Percentiles rank a stretch among this genome's conserved stretches.
phyloP scores from a whole-genome alignment of 352 stramenopile genomes.

The Pythium rhizo-oryzae region DNA sequence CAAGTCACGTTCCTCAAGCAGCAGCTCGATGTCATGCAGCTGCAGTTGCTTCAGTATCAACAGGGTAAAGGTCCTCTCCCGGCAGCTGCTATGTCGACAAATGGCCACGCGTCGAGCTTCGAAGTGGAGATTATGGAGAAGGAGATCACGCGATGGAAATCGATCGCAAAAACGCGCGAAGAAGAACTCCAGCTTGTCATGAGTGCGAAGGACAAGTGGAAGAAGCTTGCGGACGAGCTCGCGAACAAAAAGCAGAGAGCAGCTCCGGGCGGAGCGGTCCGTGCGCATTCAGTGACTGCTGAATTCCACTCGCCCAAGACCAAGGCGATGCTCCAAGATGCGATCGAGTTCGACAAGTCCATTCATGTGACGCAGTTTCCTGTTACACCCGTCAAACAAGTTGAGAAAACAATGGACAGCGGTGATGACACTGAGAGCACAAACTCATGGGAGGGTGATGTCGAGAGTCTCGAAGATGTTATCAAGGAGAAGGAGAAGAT shows the following conservation, averaged over 20 bases:
- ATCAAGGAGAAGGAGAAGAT: constrained; percentile 63
- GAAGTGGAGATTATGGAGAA: constrained; percentile 29
- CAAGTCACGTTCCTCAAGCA: constrained; percentile 63
- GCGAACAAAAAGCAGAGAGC: constrained; percentile 29
- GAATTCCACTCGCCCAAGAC: constrained; percentile 30
- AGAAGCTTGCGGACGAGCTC: constrained; percentile 54
- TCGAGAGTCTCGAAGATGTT: constrained; percentile 43
- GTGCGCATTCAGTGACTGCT: constrained; percentile 11
- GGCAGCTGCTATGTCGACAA: neutral
- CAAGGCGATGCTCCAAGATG: constrained; percentile 35
- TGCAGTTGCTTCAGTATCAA: constrained; percentile 59
- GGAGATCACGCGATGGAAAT: constrained; percentile 38
- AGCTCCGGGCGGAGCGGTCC: constrained; percentile 9
- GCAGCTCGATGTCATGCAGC: constrained; percentile 64
- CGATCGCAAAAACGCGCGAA: constrained; percentile 35
- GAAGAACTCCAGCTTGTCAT: constrained; percentile 52
- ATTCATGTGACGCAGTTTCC: constrained; percentile 29
- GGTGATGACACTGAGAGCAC: constrained; percentile 1
- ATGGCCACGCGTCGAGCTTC: constrained; percentile 6
- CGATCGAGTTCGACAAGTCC: constrained; percentile 39
- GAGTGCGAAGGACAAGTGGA: constrained; percentile 68
- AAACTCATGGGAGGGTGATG: constrained; percentile 26
- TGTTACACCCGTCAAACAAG: constrained; percentile 11
- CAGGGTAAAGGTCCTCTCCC: constrained; percentile 11
- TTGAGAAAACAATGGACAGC: neutral